phyloP scores from a whole-genome alignment of 2,329 filamentous ascomycete species.

The Dichotomopilus funicola region DNA sequence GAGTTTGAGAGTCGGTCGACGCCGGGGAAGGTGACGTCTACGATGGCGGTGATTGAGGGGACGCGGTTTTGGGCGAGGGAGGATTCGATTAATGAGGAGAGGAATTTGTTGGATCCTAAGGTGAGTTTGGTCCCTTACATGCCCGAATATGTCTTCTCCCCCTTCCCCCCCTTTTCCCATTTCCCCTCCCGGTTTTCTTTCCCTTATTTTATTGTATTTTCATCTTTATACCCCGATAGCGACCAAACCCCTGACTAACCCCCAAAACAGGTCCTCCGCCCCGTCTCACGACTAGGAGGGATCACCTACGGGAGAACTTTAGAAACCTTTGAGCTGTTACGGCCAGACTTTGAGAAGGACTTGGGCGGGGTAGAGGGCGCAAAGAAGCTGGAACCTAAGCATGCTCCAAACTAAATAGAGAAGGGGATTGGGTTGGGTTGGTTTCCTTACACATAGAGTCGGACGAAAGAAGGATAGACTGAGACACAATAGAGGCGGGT shows the following conservation, averaged over 20 bases:
- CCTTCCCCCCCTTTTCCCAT: too few species aligned
- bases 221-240: too few species aligned
- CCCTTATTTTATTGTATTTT: too few species aligned
- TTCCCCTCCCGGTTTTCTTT: too few species aligned
- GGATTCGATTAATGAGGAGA: constrained; percentile 76
- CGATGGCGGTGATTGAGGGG: constrained; percentile 73
- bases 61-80: constrained; percentile 83
- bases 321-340: constrained; percentile 53
- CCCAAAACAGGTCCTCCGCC: constrained; percentile 54
- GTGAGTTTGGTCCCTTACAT: constrained; percentile 35
- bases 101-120: constrained; percentile 64
- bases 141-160: too few species aligned
- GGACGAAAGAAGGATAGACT: constrained; percentile 6
- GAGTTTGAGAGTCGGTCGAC: constrained; percentile 70
- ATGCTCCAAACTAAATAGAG: constrained; percentile 7
- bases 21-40: constrained; percentile 68
- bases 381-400: constrained; percentile 45
- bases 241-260: constrained; percentile 5
- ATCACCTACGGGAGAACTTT: constrained; percentile 69
- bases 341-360: constrained; percentile 47
- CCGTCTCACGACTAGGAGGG: constrained; percentile 73
- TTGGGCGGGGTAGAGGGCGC: constrained; percentile 47
- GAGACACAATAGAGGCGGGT: not conserved
- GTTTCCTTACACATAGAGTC: too few species aligned
- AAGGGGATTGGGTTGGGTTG: too few species aligned